Conservation (phyloP, 805 yeast species). For the Ogataea saltuana region DNA sequence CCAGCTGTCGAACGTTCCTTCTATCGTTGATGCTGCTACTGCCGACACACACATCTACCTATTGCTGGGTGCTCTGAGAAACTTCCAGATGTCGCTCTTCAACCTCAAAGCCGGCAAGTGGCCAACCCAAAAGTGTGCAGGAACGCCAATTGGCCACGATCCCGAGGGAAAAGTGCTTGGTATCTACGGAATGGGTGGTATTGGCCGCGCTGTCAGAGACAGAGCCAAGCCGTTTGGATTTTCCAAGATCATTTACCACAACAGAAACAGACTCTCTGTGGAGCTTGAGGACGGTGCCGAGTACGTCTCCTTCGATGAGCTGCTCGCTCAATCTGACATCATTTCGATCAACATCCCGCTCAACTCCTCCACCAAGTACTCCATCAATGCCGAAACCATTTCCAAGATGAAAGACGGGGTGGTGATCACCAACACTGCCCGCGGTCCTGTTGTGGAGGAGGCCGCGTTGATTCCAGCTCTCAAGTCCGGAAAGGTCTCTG, state of each 20-base stretch:
- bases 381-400: conserved; percentile 60
- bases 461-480: conserved; percentile 54
- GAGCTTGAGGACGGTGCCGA: conserved; percentile 71
- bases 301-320: conserved; percentile 70
- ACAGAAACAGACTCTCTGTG: conserved; percentile 56
- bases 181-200: conserved; percentile 86
- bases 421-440: conserved; percentile 77
- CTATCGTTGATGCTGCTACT: conserved; percentile 53
- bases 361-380: conserved; percentile 68
- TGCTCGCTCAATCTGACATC: conserved; percentile 64
- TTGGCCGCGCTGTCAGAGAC: conserved; percentile 77
- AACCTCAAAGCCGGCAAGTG: conserved; percentile 61
- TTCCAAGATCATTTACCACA: conserved; percentile 66
- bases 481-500: conserved; percentile 61
- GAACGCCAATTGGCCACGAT: conserved; percentile 67
- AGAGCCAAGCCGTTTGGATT: conserved; percentile 79
- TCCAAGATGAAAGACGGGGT: conserved; percentile 77
- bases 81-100: conserved; percentile 61
- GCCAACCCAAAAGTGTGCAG: conserved; percentile 49
- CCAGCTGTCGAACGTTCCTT: conserved; percentile 54
- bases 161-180: conserved; percentile 79
- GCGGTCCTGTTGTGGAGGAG: conserved; percentile 84
- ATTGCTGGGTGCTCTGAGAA: conserved; percentile 52
- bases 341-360: conserved; percentile 77
- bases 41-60: conserved; percentile 58